Base-by-base conservation (phyloP, 768 basidiomycete species). In the Astraeus odoratus region DNA sequence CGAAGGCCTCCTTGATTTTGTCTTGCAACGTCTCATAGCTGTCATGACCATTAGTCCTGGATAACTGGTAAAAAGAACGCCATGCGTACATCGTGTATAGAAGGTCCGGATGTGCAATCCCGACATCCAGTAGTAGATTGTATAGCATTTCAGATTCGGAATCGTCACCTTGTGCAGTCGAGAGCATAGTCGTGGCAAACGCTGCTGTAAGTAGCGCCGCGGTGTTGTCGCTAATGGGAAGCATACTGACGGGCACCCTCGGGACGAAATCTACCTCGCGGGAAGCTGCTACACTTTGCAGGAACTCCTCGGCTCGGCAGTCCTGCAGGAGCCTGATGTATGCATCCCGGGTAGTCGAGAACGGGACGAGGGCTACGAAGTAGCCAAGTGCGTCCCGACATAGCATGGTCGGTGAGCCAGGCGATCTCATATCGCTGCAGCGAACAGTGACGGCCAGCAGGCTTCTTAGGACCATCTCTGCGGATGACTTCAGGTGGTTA, bases 91-190 rank as follows among this genome's bases (percentile, higher is more conserved):
- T 74, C 58, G 88, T 72, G 2, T 79, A 67, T 19, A 90, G 69
- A 18, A 81, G 73, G 16, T 91, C 86, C 1, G 90, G 90, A 61
- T 79, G 84, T 8, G 69, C 63, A 6, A 66, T 65, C 13, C 80
- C 76, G 12, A 90, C 74, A 34, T 90, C 83, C 24, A 86, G 77
- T 24, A 96, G 71, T 25, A 95, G 60, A 38, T 73, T 73, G 61
- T 85, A 93, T 36, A 94, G 62, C 31, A 93, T 82, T 59, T 89
- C 78, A 2, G 82, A 83, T 65, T 96, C 93, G 1, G 73, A 70
- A 51, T 89, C 86, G 50, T 90, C 86, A 3, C 83, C 81, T 56
- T 88, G 82, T 1, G 86, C 81, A 6, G 78, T 83, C 35, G 69
- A 68, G 12, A 93, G 70, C 63, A 94, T 86, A 1, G 85, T 80